phyloP scores from a whole-genome alignment of 1,139 yeast genomes.

The Debaryomyces subglobosus region DNA sequence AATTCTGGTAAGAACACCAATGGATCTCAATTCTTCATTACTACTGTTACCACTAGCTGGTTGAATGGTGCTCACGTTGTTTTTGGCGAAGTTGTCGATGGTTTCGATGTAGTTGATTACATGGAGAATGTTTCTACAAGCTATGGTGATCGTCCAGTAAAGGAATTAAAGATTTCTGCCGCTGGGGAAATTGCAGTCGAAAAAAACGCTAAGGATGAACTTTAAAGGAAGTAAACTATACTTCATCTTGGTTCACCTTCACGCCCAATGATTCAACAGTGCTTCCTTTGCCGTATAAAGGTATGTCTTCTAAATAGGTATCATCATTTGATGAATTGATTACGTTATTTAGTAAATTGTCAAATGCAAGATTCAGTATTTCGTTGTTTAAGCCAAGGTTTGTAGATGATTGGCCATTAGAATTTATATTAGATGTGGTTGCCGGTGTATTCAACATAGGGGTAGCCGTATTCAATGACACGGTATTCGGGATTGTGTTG shows the following conservation, averaged over 20 bases:
- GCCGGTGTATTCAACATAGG: conserved; percentile 27
- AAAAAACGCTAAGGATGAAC: conserved; percentile 30
- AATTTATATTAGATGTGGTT: conserved; percentile 11
- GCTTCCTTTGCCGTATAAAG: conserved; percentile 43
- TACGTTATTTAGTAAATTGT: conserved; percentile 32
- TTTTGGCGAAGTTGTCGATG: conserved; percentile 78
- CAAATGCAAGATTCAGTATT: conserved; percentile 35
- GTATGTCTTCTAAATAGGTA: conserved; percentile 42
- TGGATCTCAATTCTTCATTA: conserved; percentile 68
- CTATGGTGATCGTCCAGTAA: conserved; percentile 53
- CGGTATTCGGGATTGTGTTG: conserved; percentile 16
- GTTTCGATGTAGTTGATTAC: conserved; percentile 60
- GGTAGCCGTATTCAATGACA: conserved; percentile 15
- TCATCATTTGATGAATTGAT: conserved; percentile 21
- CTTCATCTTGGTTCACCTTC: conserved; percentile 26
- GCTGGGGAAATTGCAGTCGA: conserved; percentile 49
- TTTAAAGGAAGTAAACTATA: conserved; percentile 17
- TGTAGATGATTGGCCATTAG: conserved; percentile 12
- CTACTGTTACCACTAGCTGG: conserved; percentile 64
- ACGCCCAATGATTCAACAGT: conserved; percentile 43
- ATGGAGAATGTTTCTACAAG: conserved; percentile 57
- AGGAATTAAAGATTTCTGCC: conserved; percentile 50
- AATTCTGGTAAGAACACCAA: conserved; percentile 65
- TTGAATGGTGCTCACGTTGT: conserved; percentile 75
- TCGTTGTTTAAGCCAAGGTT: conserved; percentile 21